Base-by-base conservation (phyloP, 495 filamentous ascomycete species). In the Penicillium arizonense region DNA sequence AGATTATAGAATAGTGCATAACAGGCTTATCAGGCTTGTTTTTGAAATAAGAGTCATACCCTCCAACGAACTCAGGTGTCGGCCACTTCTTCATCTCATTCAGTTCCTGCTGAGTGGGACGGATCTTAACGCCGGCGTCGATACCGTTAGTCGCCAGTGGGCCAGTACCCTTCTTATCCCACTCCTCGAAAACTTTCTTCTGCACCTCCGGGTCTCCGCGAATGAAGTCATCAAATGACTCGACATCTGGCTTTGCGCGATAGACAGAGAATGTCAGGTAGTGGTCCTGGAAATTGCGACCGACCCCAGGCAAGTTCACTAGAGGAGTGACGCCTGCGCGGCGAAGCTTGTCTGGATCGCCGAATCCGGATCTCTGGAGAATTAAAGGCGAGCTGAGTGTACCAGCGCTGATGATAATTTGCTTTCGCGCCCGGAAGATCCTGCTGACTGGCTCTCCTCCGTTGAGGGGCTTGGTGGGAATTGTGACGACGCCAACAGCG, bases 21-120 rank as follows among this genome's bases (percentile, higher is more conserved):
- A 92, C 87, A 0, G 89, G 89, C 76, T 91, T 91, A 68, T 92
- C 88, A 0, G 87, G 86, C 71, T 90, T 89, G 59, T 91, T 71
- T 74, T 90, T 89, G 71, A 91, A 94, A 74, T 92, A 91, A 23
- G 78, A 82, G 50, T 92, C 83, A 86, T 87, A 91, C 8, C 87
- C 88, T 14, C 56, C 59, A 10, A 72, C 64, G 65, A 91, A 91
- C 30, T 87, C 81, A 3, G 82, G 81, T 20, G 81, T 84, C 0
- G 84, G 84, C 80, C 83, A 86, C 5, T 64, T 71, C 43, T 82
- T 82, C 65, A 91, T 84, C 63, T 86, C 76, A 38, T 78, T 76
- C 12, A 92, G 71, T 56, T 94, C 89, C 21, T 85, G 62, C 60
- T 84, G 78, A 0, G 81, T 89, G 0, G 88, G 88, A 6, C 89